Percentiles rank a stretch among this genome's conserved stretches.
Evolutionary conservation across 2,329 filamentous ascomycete species (phyloP).

Genomic region (Alternaria atra): DNA sequence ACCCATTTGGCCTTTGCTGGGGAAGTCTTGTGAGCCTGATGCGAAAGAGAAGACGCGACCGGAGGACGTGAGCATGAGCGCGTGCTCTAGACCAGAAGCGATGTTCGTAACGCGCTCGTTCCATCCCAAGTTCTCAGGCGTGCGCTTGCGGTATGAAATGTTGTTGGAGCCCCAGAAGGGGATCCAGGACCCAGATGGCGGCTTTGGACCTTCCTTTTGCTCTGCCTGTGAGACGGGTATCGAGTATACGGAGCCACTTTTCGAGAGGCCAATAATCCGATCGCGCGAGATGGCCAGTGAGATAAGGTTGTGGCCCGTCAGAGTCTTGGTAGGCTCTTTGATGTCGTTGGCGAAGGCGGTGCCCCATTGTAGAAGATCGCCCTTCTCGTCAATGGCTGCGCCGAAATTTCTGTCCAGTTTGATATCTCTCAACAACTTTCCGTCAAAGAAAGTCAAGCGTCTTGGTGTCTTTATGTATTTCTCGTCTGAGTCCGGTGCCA

Average conservation of each 20-base stretch:
- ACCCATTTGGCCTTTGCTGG: conserved; percentile 85
- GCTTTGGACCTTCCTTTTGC: conserved; percentile 71
- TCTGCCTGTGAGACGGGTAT: conserved; percentile 79
- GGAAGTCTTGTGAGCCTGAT: conserved; percentile 79
- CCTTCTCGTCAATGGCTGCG: conserved; percentile 85
- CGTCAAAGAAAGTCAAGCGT: conserved; percentile 83
- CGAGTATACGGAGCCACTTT: conserved; percentile 82
- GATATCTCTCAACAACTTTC: conserved; percentile 82
- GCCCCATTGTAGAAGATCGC: conserved; percentile 93
- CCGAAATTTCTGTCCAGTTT: conserved; percentile 85
- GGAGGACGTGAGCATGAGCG: conserved; percentile 81
- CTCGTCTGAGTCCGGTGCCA: conserved; percentile 82
- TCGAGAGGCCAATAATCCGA: conserved; percentile 80
- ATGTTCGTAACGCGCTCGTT: conserved; percentile 79
- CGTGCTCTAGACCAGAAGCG: conserved; percentile 83
- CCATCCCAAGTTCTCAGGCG: conserved; percentile 69
- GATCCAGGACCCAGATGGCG: conserved; percentile 73
- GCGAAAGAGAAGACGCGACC: conserved; percentile 92
- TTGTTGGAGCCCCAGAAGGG: conserved; percentile 72
- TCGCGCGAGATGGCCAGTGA: conserved; percentile 82
- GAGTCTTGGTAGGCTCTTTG: conserved; percentile 72
- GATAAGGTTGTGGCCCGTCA: conserved; percentile 81
- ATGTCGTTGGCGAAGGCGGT: conserved; percentile 73
- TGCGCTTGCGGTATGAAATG: conserved; percentile 78
- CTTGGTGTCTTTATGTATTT: conserved; percentile 79